These are phyloP conservation scores for Microsporum ferrugineum DNA, from an alignment of 2,329 filamentous ascomycete species.

Conservation along the genomic window DNA sequence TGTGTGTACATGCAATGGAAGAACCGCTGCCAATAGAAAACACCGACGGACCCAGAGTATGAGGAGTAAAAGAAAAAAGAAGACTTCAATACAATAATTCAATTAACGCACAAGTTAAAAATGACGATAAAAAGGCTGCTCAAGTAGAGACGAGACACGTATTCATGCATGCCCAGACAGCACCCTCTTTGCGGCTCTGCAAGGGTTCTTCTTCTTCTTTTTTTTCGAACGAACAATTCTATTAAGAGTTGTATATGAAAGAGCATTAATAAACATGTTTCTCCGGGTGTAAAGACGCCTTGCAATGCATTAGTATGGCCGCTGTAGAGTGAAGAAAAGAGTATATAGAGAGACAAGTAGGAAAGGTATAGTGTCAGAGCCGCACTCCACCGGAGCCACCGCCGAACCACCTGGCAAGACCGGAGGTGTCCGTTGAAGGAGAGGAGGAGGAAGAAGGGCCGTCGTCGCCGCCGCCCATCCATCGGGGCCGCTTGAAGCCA, in stretches of 20 bases:
- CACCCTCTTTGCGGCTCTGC: too few species aligned
- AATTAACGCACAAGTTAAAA: background rate
- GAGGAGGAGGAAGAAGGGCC: background rate
- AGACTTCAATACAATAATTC: background rate
- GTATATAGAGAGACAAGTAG: background rate
- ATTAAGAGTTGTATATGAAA: background rate
- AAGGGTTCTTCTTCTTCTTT: too few species aligned
- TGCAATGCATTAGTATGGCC: too few species aligned
- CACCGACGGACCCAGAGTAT: background rate
- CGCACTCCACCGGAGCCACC: background rate
- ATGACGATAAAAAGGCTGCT: too few species aligned
- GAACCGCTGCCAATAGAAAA: background rate
- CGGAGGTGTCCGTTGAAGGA: background rate
- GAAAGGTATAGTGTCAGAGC: background rate
- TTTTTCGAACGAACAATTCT: background rate
- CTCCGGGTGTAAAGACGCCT: too few species aligned
- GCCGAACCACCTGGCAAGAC: background rate
- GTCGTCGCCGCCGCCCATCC: conserved; percentile 57
- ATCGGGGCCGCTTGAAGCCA: conserved; percentile 63
- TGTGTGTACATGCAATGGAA: background rate
- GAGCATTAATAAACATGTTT: too few species aligned
- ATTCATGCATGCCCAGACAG: conserved; percentile 1
- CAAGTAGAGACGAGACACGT: conserved; percentile 2
- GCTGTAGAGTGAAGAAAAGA: too few species aligned
- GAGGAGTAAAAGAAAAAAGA: background rate